Base-by-base conservation (phyloP, 257 asterid genomes). In the Leonotis leonurus region DNA sequence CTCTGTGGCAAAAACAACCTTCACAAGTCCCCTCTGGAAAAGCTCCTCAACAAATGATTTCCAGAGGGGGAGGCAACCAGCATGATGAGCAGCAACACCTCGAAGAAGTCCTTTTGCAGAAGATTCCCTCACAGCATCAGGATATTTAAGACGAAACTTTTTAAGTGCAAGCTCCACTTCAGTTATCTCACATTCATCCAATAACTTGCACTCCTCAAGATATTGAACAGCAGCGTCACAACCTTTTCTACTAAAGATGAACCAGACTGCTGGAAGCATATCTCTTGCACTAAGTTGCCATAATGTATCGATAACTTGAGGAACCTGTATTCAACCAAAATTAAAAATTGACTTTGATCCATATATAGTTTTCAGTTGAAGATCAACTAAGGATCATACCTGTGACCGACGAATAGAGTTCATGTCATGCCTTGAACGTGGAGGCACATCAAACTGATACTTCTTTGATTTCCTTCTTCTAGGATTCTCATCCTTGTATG, bases 181-280 rank as follows among this genome's bases (percentile, higher is more conserved):
- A 46, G 87, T 78, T 67, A 45, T 78, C 70, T 92, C 99, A 46
- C 85, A 83, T 74, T 92, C 99, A 77, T 92, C 91, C 75, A 92
- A 78, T 48, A 92, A 79, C 18, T 40, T 75, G 80, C 77, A 86
- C 62, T 83, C 83, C 46, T 92, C 93, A 66, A 89, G 83, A 82
- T 87, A 89, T 76, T 93, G 88, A 68, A 93, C 97, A 63, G 99
- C 86, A 32, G 97, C 99, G 82, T 93, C 99, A 70, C 99, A 93
- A 46, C 99, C 99, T 78, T 89, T 93, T 80, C 99, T 82, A 83
- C 99, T 93, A 64, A 89, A 93, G 75, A 93, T 89, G 80, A 92
- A 92, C 99, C 97, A 92, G 68, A 92, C 94, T 33, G 97, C 97
- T 60, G 99, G 99, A 67, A 93, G 96, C 97, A 93, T 89, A 70